Percentiles rank a stretch among this genome's conserved stretches.
Evolutionary conservation across 257 asterid genomes (phyloP).

Genomic region (Eustoma russellianum): DNA sequence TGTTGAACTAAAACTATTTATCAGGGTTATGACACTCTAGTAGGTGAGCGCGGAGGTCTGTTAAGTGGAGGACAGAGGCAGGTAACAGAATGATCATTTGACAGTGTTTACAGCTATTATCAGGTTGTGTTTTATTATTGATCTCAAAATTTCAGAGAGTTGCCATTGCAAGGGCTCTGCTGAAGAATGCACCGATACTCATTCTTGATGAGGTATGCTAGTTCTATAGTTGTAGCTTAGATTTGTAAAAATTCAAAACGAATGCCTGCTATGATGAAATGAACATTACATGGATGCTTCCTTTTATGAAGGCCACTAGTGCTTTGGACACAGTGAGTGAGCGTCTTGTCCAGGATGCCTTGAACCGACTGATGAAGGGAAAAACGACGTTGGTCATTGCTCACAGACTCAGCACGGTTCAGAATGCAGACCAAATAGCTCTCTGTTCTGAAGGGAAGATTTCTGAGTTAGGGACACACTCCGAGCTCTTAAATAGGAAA

Average conservation of each 20-base stretch:
- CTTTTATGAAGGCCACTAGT: conserved; percentile 71
- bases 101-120: background rate
- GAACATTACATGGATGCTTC: background rate
- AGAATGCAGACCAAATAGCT: conserved; percentile 79
- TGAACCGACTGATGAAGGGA: conserved; percentile 87
- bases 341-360: conserved; percentile 85
- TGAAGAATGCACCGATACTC: conserved; percentile 90
- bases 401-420: conserved; percentile 94
- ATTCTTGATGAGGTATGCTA: conserved; percentile 83
- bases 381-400: conserved; percentile 94
- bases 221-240: no score
- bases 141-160: conserved; percentile 50
- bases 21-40: conserved; percentile 89
- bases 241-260: no score
- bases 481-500: conserved; percentile 51
- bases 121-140: conserved; percentile 13
- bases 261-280: no score
- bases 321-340: conserved; percentile 90
- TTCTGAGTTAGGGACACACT: conserved; percentile 83
- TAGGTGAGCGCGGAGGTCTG: conserved; percentile 97
- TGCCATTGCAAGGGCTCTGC: conserved; percentile 97
- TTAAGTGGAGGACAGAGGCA: conserved; percentile 98
- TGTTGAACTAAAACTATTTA: conserved; percentile 11
- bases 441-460: conserved; percentile 78
- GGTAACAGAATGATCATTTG: conserved; percentile 27